Percentiles rank a stretch among this genome's conserved stretches.
These are phyloP conservation scores for Brassica incana DNA, from an alignment of 345 rosid species.

Conservation along the genomic window DNA sequence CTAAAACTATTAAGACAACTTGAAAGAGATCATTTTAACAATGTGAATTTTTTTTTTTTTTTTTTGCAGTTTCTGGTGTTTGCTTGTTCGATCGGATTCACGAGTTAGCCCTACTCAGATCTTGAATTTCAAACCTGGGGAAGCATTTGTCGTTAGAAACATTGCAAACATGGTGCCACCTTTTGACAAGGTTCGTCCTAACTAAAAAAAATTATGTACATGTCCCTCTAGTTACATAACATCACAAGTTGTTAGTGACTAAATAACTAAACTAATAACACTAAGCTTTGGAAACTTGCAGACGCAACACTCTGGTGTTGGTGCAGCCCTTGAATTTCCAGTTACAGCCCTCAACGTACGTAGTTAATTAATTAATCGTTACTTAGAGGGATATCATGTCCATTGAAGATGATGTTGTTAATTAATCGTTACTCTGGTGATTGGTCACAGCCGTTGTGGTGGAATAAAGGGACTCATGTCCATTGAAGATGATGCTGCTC, in stretches of 20 bases:
- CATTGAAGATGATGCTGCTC: slow-evolving; percentile 39
- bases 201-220: background rate
- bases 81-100: slow-evolving; percentile 89
- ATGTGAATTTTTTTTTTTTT: background rate
- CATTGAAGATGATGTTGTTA: background rate
- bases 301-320: slow-evolving; percentile 67
- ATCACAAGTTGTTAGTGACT: slow-evolving; percentile 1
- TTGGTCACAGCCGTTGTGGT: slow-evolving; percentile 96
- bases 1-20: background rate
- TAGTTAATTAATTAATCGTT: background rate
- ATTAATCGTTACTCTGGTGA: slow-evolving; percentile 43
- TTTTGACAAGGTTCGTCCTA: slow-evolving; percentile 54
- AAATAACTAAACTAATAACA: background rate
- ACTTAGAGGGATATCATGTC: background rate
- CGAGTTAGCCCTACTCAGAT: slow-evolving; percentile 90
- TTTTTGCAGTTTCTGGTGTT: slow-evolving; percentile 60
- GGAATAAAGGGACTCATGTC: slow-evolving; percentile 95
- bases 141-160: slow-evolving; percentile 93
- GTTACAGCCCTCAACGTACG: slow-evolving; percentile 81
- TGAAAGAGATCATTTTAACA: background rate
- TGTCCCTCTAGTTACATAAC: background rate
- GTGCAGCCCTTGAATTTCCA: slow-evolving; percentile 96
- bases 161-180: slow-evolving; percentile 98
- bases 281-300: slow-evolving; percentile 36
- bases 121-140: slow-evolving; percentile 91